Evolutionary conservation across 2,329 filamentous ascomycete genomes (phyloP).

Genomic region (Coniochaeta prunicola): DNA sequence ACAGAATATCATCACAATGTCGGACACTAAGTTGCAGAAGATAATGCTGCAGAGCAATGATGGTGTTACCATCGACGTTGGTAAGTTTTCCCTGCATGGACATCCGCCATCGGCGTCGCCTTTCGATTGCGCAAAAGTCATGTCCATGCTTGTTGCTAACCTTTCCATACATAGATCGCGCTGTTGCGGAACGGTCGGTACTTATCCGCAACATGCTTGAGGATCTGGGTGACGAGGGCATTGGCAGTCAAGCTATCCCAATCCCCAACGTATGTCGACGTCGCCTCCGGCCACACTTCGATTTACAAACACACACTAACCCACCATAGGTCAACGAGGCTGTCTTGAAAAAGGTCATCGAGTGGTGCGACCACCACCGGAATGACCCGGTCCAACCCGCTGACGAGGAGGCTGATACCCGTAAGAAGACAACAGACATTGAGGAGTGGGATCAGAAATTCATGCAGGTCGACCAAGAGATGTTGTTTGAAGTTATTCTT

Average conservation of each 20-base stretch:
- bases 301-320: constrained; percentile 34
- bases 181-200: constrained; percentile 83
- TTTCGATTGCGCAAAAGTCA: constrained; percentile 4
- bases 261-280: constrained; percentile 65
- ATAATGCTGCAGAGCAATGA: constrained; percentile 47
- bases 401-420: constrained; percentile 87
- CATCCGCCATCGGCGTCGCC: not conserved
- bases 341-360: constrained; percentile 91
- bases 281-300: constrained; percentile 10
- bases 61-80: constrained; percentile 35
- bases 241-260: constrained; percentile 63
- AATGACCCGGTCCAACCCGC: constrained; percentile 73
- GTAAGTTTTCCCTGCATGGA: constrained; percentile 25
- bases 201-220: constrained; percentile 98
- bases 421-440: constrained; percentile 98
- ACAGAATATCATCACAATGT: constrained; percentile 16
- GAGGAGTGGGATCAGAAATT: constrained; percentile 99
- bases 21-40: constrained; percentile 26
- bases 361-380: constrained; percentile 96
- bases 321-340: constrained; percentile 62
- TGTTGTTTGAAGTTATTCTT: constrained; percentile 98
- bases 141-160: not conserved
- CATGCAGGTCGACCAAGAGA: constrained; percentile 99
- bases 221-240: constrained; percentile 66
- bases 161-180: constrained; percentile 54